Evolutionary conservation across 805 yeast species (phyloP).

Genomic region (Cyberlindnera veronae): DNA sequence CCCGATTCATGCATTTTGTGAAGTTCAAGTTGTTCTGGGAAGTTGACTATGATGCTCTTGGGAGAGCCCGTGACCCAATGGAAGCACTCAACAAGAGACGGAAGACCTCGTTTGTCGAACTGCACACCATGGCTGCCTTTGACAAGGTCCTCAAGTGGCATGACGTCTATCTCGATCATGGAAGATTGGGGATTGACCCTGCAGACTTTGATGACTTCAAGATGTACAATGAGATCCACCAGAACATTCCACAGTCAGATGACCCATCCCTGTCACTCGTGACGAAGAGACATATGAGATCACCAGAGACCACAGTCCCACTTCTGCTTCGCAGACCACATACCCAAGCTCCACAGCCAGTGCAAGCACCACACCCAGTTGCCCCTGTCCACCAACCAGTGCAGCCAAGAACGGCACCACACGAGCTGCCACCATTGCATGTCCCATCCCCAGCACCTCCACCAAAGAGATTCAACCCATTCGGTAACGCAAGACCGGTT

Average conservation of each 20-base stretch:
- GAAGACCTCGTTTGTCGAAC: conserved; percentile 63
- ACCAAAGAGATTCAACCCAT: conserved; percentile 57
- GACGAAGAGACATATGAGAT: conserved; percentile 5
- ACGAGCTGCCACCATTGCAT: conserved; percentile 14
- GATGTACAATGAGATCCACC: conserved; percentile 23
- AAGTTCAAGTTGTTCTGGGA: conserved; percentile 64
- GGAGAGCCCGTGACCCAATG: conserved; percentile 21
- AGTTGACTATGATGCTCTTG: conserved; percentile 35
- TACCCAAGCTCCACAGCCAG: conserved; percentile 3
- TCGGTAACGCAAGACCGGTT: conserved; percentile 84
- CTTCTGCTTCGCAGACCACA: conserved; percentile 2
- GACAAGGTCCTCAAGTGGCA: conserved; percentile 60
- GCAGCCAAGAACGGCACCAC: neutral
- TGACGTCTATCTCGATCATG: conserved; percentile 46
- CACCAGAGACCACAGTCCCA: conserved; percentile 1
- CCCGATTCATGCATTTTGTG: conserved; percentile 54
- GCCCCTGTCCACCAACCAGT: conserved; percentile 7
- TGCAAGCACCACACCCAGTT: neutral
- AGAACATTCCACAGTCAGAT: conserved; percentile 18
- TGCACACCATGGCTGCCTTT: conserved; percentile 48
- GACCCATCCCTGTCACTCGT: conserved; percentile 23
- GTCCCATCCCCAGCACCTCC: conserved; percentile 25
- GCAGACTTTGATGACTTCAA: conserved; percentile 27
- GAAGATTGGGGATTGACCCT: conserved; percentile 28
- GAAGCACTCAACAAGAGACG: conserved; percentile 32